Evolutionary conservation across 139 green algal species (phyloP), one percentile per base, ranked within the genome.

Genomic region (Dunaliella sp.): DNA sequence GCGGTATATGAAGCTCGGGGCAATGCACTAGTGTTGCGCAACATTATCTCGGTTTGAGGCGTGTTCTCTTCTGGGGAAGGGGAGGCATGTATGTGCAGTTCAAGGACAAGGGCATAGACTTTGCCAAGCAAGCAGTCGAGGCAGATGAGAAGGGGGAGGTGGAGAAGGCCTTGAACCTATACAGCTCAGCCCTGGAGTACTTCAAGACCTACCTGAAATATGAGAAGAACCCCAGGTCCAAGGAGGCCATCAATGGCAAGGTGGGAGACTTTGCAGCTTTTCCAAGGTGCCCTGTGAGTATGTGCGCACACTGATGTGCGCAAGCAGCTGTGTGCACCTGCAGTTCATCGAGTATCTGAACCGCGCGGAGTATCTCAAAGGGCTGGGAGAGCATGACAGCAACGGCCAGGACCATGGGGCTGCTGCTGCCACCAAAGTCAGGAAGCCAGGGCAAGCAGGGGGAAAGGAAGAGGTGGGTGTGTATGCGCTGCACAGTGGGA

Each of bases 341-440:
- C 95, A 98, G 95, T 96, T 98, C 85, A 93, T 92, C 81, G 97
- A 99, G 77, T 99, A 99, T 85, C 85, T 99, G 36, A 81, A 90
- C 21, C 89, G 97, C 0, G 97, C 97, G 3, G 97, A 99, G 92
- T 95, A 98, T 91, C 89, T 99, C 31, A 97, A 98, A 79, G 88
- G 88, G 34, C 81, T 96, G 33, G 91, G 94, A 72, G 92, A 86
- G 7, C 82, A 86, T 76, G 86, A 91, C 80, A 89, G 78, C 74
- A 28, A 83, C 73, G 22, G 83, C 38, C 33, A 74, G 16, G 87
- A 89, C 30, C 82, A 88, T 32, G 86, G 80, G 12, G 87, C 88
- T 32, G 89, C 81, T 83, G 89, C 86, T 83, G 92, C 80, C 31
- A 77, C 83, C 82, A 94, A 90, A 86, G 87, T 87, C 38, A 32